phyloP scores from a whole-genome alignment of 495 filamentous ascomycete species.

The Massariosphaeria phaeospora region DNA sequence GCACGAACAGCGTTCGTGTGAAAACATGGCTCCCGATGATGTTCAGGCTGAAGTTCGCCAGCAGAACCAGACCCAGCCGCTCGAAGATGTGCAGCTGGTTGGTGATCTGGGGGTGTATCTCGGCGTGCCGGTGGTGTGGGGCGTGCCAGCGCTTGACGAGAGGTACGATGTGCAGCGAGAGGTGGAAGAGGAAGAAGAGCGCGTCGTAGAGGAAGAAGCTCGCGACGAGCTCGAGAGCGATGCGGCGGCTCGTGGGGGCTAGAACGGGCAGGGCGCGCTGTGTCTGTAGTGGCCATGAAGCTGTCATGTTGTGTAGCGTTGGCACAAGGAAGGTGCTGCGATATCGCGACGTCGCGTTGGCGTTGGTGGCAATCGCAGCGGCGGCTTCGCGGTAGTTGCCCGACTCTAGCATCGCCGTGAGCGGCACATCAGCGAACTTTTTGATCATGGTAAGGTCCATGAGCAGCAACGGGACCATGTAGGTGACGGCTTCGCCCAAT shows the following conservation, averaged over 20 bases:
- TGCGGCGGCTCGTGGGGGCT: constrained; percentile 32
- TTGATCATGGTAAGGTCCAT: constrained; percentile 40
- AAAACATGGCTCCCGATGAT: constrained; percentile 40
- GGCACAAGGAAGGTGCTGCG: background rate
- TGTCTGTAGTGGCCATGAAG: constrained; percentile 35
- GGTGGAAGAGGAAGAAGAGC: constrained; percentile 41
- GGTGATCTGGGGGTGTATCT: constrained; percentile 40
- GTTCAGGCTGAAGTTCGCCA: constrained; percentile 41
- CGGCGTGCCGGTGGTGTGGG: constrained; percentile 35
- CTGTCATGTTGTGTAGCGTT: background rate
- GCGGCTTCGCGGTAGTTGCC: constrained; percentile 36
- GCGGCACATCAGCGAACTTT: constrained; percentile 36
- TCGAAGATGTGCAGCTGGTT: constrained; percentile 36
- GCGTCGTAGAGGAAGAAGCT: constrained; percentile 38
- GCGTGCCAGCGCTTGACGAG: constrained; percentile 26
- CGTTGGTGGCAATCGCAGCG: background rate
- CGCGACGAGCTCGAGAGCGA: constrained; percentile 32
- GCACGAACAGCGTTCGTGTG: constrained; percentile 39
- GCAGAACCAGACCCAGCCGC: constrained; percentile 33
- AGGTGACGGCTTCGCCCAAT: constrained; percentile 25
- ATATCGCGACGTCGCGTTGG: background rate
- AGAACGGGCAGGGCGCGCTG: constrained; percentile 33
- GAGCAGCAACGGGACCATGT: constrained; percentile 32
- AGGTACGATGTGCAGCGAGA: constrained; percentile 35
- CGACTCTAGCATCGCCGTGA: constrained; percentile 26